Conservation (phyloP, 2,329 filamentous ascomycete genomes). For the Curvularia hawaiiensis region DNA sequence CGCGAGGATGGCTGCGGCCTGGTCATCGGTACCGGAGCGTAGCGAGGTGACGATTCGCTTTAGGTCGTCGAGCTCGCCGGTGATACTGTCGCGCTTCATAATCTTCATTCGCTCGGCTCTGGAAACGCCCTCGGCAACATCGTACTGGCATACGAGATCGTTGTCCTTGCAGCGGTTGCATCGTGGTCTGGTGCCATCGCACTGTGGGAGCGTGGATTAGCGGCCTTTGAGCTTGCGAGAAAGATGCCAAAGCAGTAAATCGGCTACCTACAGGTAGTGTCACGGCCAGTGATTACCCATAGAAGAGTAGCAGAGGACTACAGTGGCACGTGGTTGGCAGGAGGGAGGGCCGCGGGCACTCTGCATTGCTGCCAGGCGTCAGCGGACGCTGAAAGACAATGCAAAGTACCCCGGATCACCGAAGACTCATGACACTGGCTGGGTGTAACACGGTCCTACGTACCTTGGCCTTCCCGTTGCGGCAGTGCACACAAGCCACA, state of each 20-base stretch:
- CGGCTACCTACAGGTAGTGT: constrained; percentile 15
- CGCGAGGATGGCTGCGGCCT: constrained; percentile 28
- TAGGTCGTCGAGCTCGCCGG: constrained; percentile 25
- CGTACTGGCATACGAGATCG: constrained; percentile 27
- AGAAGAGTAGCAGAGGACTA: constrained; percentile 8
- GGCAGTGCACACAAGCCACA: constrained; percentile 32
- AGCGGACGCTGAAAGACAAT: background rate
- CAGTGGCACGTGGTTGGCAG: background rate
- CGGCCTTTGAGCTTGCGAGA: background rate
- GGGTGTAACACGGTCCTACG: constrained; percentile 9
- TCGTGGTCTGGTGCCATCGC: constrained; percentile 29
- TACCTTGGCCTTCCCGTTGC: constrained; percentile 35
- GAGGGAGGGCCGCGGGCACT: background rate
- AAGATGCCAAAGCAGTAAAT: background rate
- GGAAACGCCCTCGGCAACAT: constrained; percentile 33
- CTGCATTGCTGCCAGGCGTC: background rate
- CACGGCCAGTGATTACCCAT: constrained; percentile 13
- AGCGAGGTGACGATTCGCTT: constrained; percentile 28
- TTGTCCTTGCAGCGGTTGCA: constrained; percentile 30
- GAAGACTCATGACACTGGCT: constrained; percentile 1
- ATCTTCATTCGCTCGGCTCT: constrained; percentile 34
- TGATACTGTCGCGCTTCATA: constrained; percentile 27
- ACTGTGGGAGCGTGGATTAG: constrained; percentile 16
- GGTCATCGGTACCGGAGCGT: constrained; percentile 26
- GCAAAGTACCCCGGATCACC: constrained; percentile 2